Percentiles rank a stretch among this genome's conserved stretches.
Conservation (phyloP, 441 rosid genomes). For the Gossypium trilobum region DNA sequence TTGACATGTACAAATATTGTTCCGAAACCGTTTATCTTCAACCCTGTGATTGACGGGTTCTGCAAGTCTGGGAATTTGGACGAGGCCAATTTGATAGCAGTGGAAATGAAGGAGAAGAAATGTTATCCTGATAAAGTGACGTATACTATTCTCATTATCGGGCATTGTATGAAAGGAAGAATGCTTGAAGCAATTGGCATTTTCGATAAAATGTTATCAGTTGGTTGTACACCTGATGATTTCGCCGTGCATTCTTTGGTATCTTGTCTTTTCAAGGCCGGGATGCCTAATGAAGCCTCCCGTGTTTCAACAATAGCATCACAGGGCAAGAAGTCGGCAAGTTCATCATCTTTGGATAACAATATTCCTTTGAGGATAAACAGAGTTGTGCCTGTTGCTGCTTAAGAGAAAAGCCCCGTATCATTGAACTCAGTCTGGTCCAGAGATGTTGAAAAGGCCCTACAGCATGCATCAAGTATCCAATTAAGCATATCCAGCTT, state of each 20-base stretch:
- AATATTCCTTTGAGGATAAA: conserved; percentile 24
- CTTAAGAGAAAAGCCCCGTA: conserved; percentile 21
- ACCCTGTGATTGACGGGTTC: conserved; percentile 81
- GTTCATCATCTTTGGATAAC: conserved; percentile 25
- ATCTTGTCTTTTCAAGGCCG: conserved; percentile 76
- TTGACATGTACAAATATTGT: conserved; percentile 37
- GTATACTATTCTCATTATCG: conserved; percentile 74
- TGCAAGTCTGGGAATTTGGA: conserved; percentile 83
- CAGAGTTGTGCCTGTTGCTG: conserved; percentile 42
- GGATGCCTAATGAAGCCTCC: conserved; percentile 70
- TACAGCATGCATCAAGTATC: background rate
- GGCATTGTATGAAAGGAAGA: conserved; percentile 85
- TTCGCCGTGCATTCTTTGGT: conserved; percentile 48
- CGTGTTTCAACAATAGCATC: conserved; percentile 31
- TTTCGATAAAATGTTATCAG: conserved; percentile 61
- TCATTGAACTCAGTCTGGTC: background rate
- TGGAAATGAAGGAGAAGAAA: conserved; percentile 60
- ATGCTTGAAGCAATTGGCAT: conserved; percentile 61
- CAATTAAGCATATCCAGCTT: conserved; percentile 5
- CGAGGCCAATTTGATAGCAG: conserved; percentile 56
- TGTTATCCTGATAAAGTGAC: conserved; percentile 79
- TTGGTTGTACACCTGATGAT: conserved; percentile 66
- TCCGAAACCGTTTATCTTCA: conserved; percentile 64
- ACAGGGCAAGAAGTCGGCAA: conserved; percentile 27
- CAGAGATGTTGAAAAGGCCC: background rate